Conservation (phyloP, 2,329 filamentous ascomycete genomes). For the Chrysoporthe cubensis region DNA sequence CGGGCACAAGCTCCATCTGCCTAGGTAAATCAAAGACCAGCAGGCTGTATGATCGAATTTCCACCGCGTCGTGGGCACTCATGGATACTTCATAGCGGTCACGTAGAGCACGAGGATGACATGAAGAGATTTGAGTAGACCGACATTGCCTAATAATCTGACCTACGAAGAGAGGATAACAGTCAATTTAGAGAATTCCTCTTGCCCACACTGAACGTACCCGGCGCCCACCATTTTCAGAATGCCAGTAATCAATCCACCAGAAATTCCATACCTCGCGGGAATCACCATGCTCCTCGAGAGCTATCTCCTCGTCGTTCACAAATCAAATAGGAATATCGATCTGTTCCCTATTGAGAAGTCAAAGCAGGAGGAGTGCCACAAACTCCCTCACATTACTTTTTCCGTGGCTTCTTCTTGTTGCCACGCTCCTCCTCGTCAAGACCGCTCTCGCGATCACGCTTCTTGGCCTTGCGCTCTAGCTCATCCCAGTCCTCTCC, state of each 20-base stretch:
- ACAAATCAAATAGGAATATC: conserved; percentile 9
- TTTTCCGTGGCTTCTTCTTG: conserved; percentile 62
- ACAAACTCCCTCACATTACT: neutral
- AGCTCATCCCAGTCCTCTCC: conserved; percentile 94
- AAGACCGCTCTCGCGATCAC: conserved; percentile 68
- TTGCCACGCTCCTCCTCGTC: conserved; percentile 79
- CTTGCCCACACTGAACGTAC: neutral
- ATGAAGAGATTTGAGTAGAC: neutral
- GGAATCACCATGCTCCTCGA: neutral
- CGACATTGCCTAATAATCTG: neutral
- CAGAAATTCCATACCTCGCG: neutral
- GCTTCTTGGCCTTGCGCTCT: conserved; percentile 87
- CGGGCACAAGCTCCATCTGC: no score
- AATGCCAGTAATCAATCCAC: neutral
- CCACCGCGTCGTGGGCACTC: neutral
- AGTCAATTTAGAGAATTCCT: neutral
- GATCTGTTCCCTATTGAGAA: neutral
- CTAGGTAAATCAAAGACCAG: neutral
- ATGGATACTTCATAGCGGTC: neutral
- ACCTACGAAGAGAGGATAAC: neutral
- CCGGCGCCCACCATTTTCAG: neutral
- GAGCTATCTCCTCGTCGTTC: conserved; percentile 16
- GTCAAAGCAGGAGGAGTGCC: neutral
- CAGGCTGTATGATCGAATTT: neutral
- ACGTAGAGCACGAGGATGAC: neutral